Base-by-base conservation (phyloP, 306 rosid species). In the Vigna unguiculata region DNA sequence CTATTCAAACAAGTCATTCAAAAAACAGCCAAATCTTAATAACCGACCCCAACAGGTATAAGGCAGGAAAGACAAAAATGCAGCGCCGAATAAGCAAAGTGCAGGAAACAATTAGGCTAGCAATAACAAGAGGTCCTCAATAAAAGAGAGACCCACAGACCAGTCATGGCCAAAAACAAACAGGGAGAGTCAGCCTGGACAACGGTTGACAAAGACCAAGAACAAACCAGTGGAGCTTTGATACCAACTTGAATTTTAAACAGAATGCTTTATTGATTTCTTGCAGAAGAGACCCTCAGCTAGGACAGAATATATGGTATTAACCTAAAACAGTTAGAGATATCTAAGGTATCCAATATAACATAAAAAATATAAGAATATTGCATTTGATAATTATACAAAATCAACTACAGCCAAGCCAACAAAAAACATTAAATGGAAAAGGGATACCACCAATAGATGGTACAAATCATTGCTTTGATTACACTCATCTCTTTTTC, bases 391-490 rank as follows among this genome's bases (percentile, higher is more conserved):
- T 53, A 19, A 53, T 20, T 53, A 53, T 9, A 9, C 60, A 53
- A 53, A 8, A 53, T 20, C 15, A 53, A 53, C 30, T 53, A 21
- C 4, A 53, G 21, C 53, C 41, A 69, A 41, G n/a, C n/a, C n/a
- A 32, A 78, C 21, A 80, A 57, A 19, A n/a, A n/a, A n/a, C n/a
- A n/a, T n/a, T n/a, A 74, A 80, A 24, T n/a, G 43, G 69, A 41
- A 60, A 74, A 34, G 32, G 64, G 71, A 43, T 52, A 24, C 61
- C 62, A 41, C 2, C 51, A 71, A 66, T 77, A 1, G 16, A 4
- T 12, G 48, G 15, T 12, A 13, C 48, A 43, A 43, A 43, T 3
- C 47, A 59, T 71, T 72, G 13, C 19, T 28, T 14, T 77, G 32
- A 28, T 63, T 46, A 69, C 21, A 64, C 45, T 40, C 15, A 24